Conservation (phyloP, 768 basidiomycete species). For the Roridomyces roridus region DNA sequence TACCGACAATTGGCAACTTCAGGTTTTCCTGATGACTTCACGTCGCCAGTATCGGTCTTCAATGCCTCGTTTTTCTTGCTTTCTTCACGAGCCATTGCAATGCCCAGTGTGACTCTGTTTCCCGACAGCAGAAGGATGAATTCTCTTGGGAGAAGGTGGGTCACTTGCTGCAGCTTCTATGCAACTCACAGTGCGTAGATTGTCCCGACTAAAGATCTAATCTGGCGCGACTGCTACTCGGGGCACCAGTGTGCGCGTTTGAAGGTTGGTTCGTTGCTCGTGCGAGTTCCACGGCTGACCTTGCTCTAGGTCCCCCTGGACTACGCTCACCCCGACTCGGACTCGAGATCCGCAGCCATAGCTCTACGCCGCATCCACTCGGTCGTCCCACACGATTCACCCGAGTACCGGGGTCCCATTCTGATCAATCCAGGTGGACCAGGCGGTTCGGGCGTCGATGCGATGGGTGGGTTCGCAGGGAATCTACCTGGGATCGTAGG, state of each 20-base stretch:
- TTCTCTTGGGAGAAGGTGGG: constrained; percentile 12
- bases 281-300: neutral
- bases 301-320: constrained; percentile 21
- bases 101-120: no score
- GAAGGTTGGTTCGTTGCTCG: neutral
- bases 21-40: no score
- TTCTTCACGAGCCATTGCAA: no score
- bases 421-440: constrained; percentile 29
- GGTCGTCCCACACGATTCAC: constrained; percentile 9
- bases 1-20: no score
- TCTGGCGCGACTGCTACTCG: constrained; percentile 11
- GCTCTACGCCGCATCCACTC: constrained; percentile 24
- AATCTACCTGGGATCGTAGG: constrained; percentile 19
- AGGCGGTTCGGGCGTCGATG: constrained; percentile 24
- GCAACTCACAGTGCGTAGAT: neutral
- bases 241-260: constrained; percentile 11
- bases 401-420: constrained; percentile 25
- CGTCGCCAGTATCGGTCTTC: no score
- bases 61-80: no score
- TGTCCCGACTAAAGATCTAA: constrained; percentile 4
- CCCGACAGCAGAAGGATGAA: neutral
- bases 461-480: neutral
- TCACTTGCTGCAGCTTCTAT: neutral
- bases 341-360: constrained; percentile 17
- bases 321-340: constrained; percentile 17